Base-by-base conservation (phyloP, 2,329 filamentous ascomycete genomes). In the Akanthomyces lecanii region DNA sequence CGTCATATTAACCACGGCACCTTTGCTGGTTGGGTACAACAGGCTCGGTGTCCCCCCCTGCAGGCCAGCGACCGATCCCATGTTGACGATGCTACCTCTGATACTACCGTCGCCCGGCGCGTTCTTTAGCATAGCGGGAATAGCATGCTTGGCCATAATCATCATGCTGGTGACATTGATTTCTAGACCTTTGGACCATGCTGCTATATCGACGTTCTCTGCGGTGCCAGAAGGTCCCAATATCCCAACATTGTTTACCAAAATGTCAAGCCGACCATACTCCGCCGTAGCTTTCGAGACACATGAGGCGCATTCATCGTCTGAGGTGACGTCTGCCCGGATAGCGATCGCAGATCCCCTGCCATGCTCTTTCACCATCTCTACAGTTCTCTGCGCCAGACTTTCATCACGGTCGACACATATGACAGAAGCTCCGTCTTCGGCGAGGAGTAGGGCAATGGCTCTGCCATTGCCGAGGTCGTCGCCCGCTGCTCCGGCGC, bases 121-220 rank as follows among this genome's bases (percentile, higher is more conserved):
- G 61, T 87, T 87, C 62, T 76, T 77, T 28, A 67, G 65, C 86
- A 89, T 89, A 3, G 75, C 81, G 0, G 86, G 86, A 36, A 89
- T 81, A 0, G 81, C 80, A 66, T 83, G 82, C 67, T 87, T 87
- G 21, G 77, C 76, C 84, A 89, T 88, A 61, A 82, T 76, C 36
- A 89, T 81, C 86, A 89, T 89, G 67, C 82, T 86, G 5, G 79
- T 80, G 4, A 89, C 83, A 67, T 89, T 89, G 53, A 88, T 75
- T 51, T 86, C 79, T 61, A 89, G 77, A 0, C 81, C 79, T 57
- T 77, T 78, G 0, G 81, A 76, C 84, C 85, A 90, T 12, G 78
- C 76, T 0, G 71, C 78, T 77, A 87, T 81, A 67, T 89, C 83
- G 0, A 88, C 82, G 0, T 85, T 82, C 1, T 84, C 77, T 0